Evolutionary conservation across 202 grass and related monocot genomes (phyloP).

Genomic region (Dendrocalamus latiflorus): DNA sequence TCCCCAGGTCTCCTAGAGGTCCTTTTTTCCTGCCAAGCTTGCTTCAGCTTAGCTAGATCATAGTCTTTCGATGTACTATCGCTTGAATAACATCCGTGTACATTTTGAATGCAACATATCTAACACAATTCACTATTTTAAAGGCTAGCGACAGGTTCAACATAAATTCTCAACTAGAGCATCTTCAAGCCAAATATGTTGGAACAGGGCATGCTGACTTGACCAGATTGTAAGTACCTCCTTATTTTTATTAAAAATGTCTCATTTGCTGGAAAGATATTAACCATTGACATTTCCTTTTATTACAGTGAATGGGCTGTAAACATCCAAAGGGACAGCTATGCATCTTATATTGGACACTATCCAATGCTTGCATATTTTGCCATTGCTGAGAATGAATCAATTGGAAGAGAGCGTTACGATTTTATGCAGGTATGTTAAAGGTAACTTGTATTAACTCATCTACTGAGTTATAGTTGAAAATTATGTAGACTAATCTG

Average conservation of each 20-base stretch:
- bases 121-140: too few relatives aligned
- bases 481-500: neutral
- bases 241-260: too few relatives aligned
- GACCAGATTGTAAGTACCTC: too few relatives aligned
- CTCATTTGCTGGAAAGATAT: too few relatives aligned
- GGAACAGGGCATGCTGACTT: conserved; percentile 90
- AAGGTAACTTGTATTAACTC: neutral
- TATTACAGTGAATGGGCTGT: too few relatives aligned
- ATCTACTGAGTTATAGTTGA: neutral
- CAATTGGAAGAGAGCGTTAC: conserved; percentile 84
- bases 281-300: too few relatives aligned
- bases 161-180: conserved; percentile 98
- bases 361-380: conserved; percentile 85
- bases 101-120: neutral
- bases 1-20: neutral
- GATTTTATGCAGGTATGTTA: conserved; percentile 81
- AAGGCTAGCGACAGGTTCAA: too few relatives aligned
- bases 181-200: conserved; percentile 98
- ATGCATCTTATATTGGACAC: conserved; percentile 87
- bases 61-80: neutral
- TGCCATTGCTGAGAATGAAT: conserved; percentile 89
- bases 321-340: too few relatives aligned
- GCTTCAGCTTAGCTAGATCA: neutral
- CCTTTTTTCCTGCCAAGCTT: neutral
- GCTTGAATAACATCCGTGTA: neutral